Conservation (phyloP, 2,329 filamentous ascomycete species). For the Cadophora luteo-olivacea region DNA sequence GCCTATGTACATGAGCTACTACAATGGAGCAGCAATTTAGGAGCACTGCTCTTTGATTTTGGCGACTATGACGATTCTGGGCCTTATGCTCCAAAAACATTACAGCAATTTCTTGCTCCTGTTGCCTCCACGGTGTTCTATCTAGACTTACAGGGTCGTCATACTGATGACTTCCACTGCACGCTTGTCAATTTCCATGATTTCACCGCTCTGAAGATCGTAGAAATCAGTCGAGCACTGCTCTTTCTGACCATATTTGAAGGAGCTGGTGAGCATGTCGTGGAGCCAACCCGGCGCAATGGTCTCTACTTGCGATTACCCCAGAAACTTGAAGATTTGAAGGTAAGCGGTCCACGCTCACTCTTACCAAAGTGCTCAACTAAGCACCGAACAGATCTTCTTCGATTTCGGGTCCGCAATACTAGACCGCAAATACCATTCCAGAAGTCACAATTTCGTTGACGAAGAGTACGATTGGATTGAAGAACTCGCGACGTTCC, state of each 20-base stretch:
- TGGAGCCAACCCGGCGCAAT: neutral
- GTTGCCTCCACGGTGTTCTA: neutral
- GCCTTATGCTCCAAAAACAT: neutral
- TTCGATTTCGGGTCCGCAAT: conserved; percentile 4
- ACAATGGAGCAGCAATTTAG: neutral
- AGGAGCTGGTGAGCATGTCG: neutral
- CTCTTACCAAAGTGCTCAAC: too few relatives aligned
- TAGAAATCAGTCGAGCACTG: neutral
- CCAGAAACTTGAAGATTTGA: neutral
- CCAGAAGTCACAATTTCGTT: neutral
- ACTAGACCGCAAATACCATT: neutral
- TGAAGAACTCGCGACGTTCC: conserved; percentile 3
- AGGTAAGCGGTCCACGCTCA: neutral
- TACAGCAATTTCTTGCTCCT: conserved; percentile 2
- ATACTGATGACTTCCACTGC: neutral
- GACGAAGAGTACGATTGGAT: conserved; percentile 13
- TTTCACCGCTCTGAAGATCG: neutral
- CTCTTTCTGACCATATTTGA: neutral
- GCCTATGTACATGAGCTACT: neutral
- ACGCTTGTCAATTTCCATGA: neutral
- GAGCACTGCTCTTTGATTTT: neutral
- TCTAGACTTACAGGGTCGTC: neutral
- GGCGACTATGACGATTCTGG: neutral
- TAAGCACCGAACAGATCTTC: neutral
- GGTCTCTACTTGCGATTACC: conserved; percentile 2